Evolutionary conservation across 805 yeast species (phyloP).

Genomic region (Metschnikowia lochheadii): DNA sequence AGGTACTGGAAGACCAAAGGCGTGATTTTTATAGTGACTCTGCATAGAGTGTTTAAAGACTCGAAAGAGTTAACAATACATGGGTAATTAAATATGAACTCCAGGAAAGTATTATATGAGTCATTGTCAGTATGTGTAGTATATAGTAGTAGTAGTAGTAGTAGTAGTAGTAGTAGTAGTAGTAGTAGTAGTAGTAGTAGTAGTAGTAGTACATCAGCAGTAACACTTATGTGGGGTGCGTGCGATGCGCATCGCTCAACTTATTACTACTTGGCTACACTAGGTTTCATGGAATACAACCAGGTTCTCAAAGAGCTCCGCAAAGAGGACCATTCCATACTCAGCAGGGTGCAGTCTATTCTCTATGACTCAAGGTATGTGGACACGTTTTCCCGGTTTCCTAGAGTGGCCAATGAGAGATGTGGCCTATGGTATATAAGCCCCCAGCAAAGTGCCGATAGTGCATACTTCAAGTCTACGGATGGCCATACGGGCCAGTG

Average conservation of each 20-base stretch:
- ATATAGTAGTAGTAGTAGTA: too few species aligned
- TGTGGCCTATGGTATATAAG: slow-evolving; percentile 85
- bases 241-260: slow-evolving; percentile 4
- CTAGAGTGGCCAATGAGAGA: slow-evolving; percentile 70
- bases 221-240: neutral
- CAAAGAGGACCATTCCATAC: slow-evolving; percentile 55
- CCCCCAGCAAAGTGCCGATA: slow-evolving; percentile 36
- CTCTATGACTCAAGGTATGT: slow-evolving; percentile 14
- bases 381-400: slow-evolving; percentile 23
- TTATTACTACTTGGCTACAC: neutral
- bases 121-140: too few species aligned
- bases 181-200: too few species aligned
- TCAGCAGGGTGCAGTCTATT: slow-evolving; percentile 66
- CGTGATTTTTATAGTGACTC: neutral
- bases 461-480: slow-evolving; percentile 81
- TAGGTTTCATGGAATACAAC: slow-evolving; percentile 13
- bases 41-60: too few species aligned
- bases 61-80: too few species aligned
- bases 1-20: neutral
- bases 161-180: too few species aligned
- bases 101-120: too few species aligned
- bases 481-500: slow-evolving; percentile 86
- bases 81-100: too few species aligned
- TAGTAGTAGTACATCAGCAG: too few species aligned
- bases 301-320: slow-evolving; percentile 30